Evolutionary conservation across 2,329 filamentous ascomycete genomes (phyloP).

Genomic region (Acrodontium crateriforme): DNA sequence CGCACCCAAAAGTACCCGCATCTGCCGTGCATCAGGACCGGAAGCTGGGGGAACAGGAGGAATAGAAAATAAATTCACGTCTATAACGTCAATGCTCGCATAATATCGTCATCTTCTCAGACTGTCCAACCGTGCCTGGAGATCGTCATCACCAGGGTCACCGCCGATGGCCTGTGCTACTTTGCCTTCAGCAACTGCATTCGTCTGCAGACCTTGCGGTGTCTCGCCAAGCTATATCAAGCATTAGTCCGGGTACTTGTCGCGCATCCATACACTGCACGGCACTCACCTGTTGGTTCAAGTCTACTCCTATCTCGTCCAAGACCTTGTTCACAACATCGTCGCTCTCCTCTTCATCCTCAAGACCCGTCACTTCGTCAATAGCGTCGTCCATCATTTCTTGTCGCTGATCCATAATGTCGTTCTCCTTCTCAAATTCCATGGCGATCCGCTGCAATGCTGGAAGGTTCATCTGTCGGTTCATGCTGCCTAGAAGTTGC

Average conservation of each 20-base stretch:
- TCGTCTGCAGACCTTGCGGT: conserved; percentile 66
- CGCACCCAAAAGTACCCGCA: no score
- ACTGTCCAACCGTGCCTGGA: conserved; percentile 86
- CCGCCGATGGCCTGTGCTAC: conserved; percentile 79
- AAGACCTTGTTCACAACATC: conserved; percentile 94
- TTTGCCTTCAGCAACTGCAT: conserved; percentile 56
- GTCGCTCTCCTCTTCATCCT: conserved; percentile 87
- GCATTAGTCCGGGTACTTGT: background rate
- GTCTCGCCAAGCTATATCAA: conserved; percentile 69
- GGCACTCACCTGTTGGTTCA: conserved; percentile 67
- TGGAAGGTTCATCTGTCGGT: conserved; percentile 91
- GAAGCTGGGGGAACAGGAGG: no score
- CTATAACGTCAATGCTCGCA: no score
- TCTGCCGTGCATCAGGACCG: no score
- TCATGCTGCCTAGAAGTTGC: conserved; percentile 87
- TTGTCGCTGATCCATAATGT: conserved; percentile 97
- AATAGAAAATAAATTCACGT: no score
- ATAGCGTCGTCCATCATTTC: conserved; percentile 99
- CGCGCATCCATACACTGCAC: background rate
- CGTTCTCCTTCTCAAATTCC: conserved; percentile 98
- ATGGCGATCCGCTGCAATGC: conserved; percentile 91
- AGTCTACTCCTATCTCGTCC: conserved; percentile 90
- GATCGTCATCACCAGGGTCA: conserved; percentile 63
- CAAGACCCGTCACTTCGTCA: conserved; percentile 85
- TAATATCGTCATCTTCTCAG: conserved; percentile 31